Percentiles rank a stretch among this genome's conserved stretches.
Evolutionary conservation across 2,329 filamentous ascomycete species (phyloP).

Genomic region (Cytospora mali): DNA sequence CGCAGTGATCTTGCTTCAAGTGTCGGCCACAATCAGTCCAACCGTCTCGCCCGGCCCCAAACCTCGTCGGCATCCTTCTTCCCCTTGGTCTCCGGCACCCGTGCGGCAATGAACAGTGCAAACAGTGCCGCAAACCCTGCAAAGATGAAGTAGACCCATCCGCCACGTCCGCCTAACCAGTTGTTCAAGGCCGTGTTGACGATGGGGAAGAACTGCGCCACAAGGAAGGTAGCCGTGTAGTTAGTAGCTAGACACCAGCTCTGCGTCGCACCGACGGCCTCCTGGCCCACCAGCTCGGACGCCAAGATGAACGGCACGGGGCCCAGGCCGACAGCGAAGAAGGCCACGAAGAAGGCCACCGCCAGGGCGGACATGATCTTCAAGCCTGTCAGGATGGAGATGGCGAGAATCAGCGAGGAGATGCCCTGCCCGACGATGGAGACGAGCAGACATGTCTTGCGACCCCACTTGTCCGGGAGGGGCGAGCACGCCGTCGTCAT

Average conservation of each 20-base stretch:
- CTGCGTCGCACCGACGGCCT: conserved; percentile 90
- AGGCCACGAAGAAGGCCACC: conserved; percentile 82
- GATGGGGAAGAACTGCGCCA: conserved; percentile 93
- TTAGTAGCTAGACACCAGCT: conserved; percentile 85
- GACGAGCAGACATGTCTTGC: conserved; percentile 80
- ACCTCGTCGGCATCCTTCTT: conserved; percentile 85
- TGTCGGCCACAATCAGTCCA: conserved; percentile 44
- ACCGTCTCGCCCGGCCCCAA: conserved; percentile 71
- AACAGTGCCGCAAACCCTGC: conserved; percentile 70
- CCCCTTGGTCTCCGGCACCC: conserved; percentile 85
- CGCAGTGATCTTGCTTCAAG: background rate
- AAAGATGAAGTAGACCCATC: conserved; percentile 89
- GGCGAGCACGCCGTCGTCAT: conserved; percentile 82
- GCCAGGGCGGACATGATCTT: conserved; percentile 79
- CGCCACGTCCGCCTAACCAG: conserved; percentile 65
- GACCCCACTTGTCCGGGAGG: conserved; percentile 82
- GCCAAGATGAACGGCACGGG: conserved; percentile 94
- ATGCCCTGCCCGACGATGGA: conserved; percentile 84
- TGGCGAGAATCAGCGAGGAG: conserved; percentile 74
- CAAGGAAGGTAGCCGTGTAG: conserved; percentile 87
- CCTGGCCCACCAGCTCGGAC: conserved; percentile 85
- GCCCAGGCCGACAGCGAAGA: conserved; percentile 87
- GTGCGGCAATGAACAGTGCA: conserved; percentile 70
- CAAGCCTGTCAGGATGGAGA: conserved; percentile 74
- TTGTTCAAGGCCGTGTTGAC: conserved; percentile 73